Conservation (phyloP, 495 filamentous ascomycete genomes). For the Aspergillus sclerotioniger region DNA sequence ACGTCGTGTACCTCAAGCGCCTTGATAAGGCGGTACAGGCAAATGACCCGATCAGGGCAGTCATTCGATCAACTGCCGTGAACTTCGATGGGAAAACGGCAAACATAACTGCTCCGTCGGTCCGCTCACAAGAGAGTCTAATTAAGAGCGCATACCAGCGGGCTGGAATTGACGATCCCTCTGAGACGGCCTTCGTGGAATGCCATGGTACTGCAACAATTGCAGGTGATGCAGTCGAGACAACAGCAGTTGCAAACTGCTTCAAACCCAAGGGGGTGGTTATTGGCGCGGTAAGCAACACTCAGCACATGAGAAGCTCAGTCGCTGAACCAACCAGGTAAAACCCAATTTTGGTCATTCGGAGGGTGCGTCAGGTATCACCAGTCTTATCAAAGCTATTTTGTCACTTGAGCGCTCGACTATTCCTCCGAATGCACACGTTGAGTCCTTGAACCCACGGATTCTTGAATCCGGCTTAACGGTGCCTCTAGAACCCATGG, state of each 20-base stretch:
- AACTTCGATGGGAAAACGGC: conserved; percentile 34
- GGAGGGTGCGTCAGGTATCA: conserved; percentile 26
- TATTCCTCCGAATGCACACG: conserved; percentile 36
- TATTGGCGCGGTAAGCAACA: conserved; percentile 28
- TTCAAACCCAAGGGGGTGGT: conserved; percentile 30
- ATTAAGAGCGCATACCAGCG: conserved; percentile 27
- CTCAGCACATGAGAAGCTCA: too few relatives aligned
- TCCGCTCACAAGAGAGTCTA: conserved; percentile 18
- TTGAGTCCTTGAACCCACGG: conserved; percentile 27
- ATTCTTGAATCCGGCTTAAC: neutral
- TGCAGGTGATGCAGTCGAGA: neutral
- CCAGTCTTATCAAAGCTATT: conserved; percentile 33
- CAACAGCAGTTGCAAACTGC: conserved; percentile 39
- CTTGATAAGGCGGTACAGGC: conserved; percentile 28
- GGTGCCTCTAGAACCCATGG: conserved; percentile 18
- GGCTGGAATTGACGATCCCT: conserved; percentile 24
- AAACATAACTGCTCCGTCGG: conserved; percentile 7
- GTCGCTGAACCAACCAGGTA: neutral
- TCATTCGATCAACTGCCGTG: conserved; percentile 33
- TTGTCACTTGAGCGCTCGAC: conserved; percentile 29
- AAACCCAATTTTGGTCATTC: conserved; percentile 41
- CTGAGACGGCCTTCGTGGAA: conserved; percentile 30
- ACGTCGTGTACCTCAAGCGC: conserved; percentile 31
- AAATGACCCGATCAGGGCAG: conserved; percentile 33
- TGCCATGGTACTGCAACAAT: conserved; percentile 45